A percentile compares a stretch with the other conserved stretches of the same genome.
Evolutionary conservation across 352 stramenopile species (phyloP).

Genomic region (Aphanomyces stellatus): DNA sequence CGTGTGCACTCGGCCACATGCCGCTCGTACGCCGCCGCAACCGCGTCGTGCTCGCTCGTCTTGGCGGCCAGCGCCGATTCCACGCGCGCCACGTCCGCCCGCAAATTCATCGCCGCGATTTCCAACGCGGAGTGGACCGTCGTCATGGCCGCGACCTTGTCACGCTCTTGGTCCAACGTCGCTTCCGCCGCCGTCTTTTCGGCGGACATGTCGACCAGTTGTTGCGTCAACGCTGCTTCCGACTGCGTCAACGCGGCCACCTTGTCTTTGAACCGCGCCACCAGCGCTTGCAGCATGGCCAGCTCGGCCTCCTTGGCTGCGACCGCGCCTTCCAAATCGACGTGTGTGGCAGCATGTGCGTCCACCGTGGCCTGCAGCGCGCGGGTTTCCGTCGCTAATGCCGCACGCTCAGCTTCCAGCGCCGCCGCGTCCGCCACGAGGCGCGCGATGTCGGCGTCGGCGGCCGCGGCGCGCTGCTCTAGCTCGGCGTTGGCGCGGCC

Average conservation of each 20-base stretch:
- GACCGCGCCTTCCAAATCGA: neutral
- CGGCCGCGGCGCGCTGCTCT: neutral
- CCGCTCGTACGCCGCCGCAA: neutral
- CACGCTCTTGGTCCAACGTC: neutral
- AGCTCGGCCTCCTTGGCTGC: neutral
- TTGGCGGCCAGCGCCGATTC: neutral
- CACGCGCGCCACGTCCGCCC: neutral
- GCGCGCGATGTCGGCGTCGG: neutral
- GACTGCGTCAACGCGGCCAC: neutral
- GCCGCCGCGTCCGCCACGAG: neutral
- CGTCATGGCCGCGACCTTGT: neutral
- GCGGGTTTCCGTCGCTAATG: neutral
- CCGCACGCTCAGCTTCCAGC: neutral
- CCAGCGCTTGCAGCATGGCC: neutral
- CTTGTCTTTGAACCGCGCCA: slow-evolving; percentile 12
- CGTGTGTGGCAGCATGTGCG: neutral
- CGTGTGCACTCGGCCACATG: neutral
- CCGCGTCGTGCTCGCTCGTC: neutral
- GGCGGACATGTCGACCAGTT: neutral
- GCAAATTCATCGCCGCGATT: neutral
- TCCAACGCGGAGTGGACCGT: neutral
- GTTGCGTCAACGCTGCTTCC: neutral
- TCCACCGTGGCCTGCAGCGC: neutral
- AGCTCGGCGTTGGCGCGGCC: neutral
- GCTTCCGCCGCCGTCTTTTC: slow-evolving; percentile 5